Percentiles rank a stretch among this genome's conserved stretches.
These are phyloP conservation scores for Acephala macrosclerotiorum DNA, from an alignment of 2,329 filamentous ascomycete species.

Conservation along the genomic window DNA sequence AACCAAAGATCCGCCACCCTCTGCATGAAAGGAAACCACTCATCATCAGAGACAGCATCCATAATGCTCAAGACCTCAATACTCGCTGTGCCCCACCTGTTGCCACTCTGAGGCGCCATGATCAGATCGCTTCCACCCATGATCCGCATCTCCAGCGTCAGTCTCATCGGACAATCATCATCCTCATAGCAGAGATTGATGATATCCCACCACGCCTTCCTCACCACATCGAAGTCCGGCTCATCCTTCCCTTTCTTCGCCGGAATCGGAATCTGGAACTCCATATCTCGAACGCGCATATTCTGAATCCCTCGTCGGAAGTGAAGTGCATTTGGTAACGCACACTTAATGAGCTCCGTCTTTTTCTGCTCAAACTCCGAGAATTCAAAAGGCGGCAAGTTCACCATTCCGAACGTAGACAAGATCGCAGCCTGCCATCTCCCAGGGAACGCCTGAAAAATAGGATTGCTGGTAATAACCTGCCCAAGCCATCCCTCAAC, in stretches of 20 bases:
- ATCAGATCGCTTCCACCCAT: slow-evolving; percentile 51
- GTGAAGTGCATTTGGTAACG: slow-evolving; percentile 54
- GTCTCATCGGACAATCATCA: slow-evolving; percentile 48
- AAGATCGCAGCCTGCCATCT: slow-evolving; percentile 47
- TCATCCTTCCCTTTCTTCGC: slow-evolving; percentile 36
- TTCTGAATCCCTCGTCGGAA: slow-evolving; percentile 56
- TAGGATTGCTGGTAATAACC: slow-evolving; percentile 44
- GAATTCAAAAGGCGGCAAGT: slow-evolving; percentile 40
- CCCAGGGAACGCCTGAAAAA: slow-evolving; percentile 47
- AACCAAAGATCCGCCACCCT: slow-evolving; percentile 52
- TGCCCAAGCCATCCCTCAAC: slow-evolving; percentile 47
- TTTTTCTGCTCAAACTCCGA: slow-evolving; percentile 28
- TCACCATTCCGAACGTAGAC: slow-evolving; percentile 45
- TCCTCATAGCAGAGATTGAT: slow-evolving; percentile 53
- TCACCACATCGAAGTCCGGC: slow-evolving; percentile 52
- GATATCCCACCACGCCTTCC: slow-evolving; percentile 58
- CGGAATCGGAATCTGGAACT: slow-evolving; percentile 54
- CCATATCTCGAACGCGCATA: slow-evolving; percentile 53
- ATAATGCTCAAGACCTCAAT: slow-evolving; percentile 53
- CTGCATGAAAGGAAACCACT: slow-evolving; percentile 52
- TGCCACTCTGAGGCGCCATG: slow-evolving; percentile 53
- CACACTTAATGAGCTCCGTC: slow-evolving; percentile 47
- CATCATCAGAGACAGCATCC: slow-evolving; percentile 46
- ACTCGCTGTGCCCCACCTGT: slow-evolving; percentile 50
- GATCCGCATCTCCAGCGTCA: slow-evolving; percentile 54